Percentiles rank a stretch among this genome's conserved stretches.
phyloP scores from a whole-genome alignment of 2,329 filamentous ascomycete genomes.

The Fusarium tricinctum region DNA sequence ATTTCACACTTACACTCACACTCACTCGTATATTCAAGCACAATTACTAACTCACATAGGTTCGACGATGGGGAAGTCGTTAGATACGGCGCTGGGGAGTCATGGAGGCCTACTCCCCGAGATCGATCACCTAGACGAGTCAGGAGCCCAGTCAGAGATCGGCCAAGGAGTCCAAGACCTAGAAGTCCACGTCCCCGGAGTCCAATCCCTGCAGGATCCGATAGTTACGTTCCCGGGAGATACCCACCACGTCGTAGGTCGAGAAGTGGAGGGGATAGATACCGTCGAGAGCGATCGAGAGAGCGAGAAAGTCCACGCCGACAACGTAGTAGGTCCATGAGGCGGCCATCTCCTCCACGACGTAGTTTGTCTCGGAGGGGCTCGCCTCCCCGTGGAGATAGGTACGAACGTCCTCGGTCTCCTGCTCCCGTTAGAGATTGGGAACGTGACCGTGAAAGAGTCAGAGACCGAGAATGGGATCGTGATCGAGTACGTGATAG shows the following conservation, averaged over 20 bases:
- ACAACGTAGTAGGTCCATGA: conserved; percentile 55
- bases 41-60: conserved; percentile 53
- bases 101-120: conserved; percentile 70
- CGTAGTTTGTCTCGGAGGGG: conserved; percentile 57
- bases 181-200: conserved; percentile 58
- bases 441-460: conserved; percentile 52
- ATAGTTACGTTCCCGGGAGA: conserved; percentile 63
- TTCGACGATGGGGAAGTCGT: conserved; percentile 74
- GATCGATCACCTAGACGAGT: conserved; percentile 60
- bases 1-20: background rate
- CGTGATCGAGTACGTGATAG: conserved; percentile 52
- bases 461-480: conserved; percentile 51
- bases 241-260: conserved; percentile 60
- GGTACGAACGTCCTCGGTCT: conserved; percentile 58
- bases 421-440: conserved; percentile 57
- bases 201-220: conserved; percentile 56
- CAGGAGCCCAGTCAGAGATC: conserved; percentile 53
- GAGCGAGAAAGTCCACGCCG: conserved; percentile 57
- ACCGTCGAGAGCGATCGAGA: conserved; percentile 59
- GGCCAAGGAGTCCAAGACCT: conserved; percentile 55
- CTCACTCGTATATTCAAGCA: background rate
- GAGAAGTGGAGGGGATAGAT: conserved; percentile 59
- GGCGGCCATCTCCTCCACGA: conserved; percentile 57
- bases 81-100: conserved; percentile 72
- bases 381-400: conserved; percentile 55